Evolutionary conservation across 1,139 yeast species (phyloP), one percentile per base, ranked within the genome.

Genomic region (Petasospora fabianii): DNA sequence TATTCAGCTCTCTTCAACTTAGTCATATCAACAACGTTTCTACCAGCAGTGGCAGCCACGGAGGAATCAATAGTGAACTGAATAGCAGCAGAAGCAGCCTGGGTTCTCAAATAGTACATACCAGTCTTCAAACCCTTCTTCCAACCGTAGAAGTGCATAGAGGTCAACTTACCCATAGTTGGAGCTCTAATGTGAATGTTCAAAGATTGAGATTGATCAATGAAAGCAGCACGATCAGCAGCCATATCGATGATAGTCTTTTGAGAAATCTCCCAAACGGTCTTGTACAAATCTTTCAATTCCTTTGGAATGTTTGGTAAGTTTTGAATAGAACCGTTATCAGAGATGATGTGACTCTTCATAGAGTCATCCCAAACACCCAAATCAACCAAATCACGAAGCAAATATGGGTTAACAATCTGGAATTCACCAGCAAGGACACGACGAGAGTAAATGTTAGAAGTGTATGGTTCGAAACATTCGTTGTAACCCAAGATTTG

Each of bases 81-180:
- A 53, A 90, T 90, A 28, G 97, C 96, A 40, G 94, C 83, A 27
- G 96, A 74, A 5, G 97, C 97, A 27, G 97, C 96, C 69, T 84
- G 95, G 80, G 97, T 90, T 61, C 98, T 77, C 59, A 92, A 69
- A 62, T 92, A 92, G 69, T 92, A 92, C 96, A 92, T 90, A 38
- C 98, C 98, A 2, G 98, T 92, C 72, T 92, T 92, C 59, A 92
- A 75, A 24, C 98, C 98, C 69, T 83, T 85, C 65, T 82, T 83
- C 98, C 98, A 92, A 27, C 96, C 96, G 62, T 92, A 86, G 66
- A 92, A 92, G 63, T 92, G 98, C 94, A 90, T 90, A 53, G 92
- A 79, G 12, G 97, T 90, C 72, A 13, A 97, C 87, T 62, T 92
- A 49, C 96, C 95, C 82, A 86, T 81, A 2, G 97, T 85, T 39